A percentile compares a stretch with the other conserved stretches of the same genome.
phyloP scores from a whole-genome alignment of 2,329 filamentous ascomycete species.

The Aureobasidium sp. region DNA sequence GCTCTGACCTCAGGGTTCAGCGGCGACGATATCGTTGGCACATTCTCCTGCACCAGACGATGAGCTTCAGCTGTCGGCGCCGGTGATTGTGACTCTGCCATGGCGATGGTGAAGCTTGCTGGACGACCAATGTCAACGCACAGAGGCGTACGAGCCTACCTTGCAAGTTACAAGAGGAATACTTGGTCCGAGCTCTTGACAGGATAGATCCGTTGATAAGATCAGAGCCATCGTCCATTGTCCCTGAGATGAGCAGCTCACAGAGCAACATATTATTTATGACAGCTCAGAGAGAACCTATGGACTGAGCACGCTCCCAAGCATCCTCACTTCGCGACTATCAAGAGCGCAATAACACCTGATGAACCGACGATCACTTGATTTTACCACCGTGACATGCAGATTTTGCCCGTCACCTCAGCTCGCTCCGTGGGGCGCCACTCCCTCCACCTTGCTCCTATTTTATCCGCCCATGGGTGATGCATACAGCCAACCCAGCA shows the following conservation, averaged over 20 bases:
- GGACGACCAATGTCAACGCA: background rate
- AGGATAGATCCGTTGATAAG: constrained; percentile 9
- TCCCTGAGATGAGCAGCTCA: background rate
- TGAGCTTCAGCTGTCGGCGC: background rate
- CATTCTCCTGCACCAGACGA: constrained; percentile 50
- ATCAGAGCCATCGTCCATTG: background rate
- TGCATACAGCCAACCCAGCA: background rate
- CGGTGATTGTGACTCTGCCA: constrained; percentile 5
- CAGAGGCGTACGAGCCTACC: background rate
- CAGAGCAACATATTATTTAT: background rate
- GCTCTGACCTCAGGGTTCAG: constrained; percentile 58
- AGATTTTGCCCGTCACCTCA: background rate
- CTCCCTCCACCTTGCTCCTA: constrained; percentile 1
- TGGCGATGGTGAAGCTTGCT: background rate
- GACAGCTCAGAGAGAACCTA: background rate
- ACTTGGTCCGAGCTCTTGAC: background rate
- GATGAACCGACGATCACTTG: background rate
- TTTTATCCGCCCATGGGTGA: background rate
- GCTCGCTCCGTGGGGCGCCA: constrained; percentile 1
- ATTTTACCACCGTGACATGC: background rate
- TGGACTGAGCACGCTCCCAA: background rate
- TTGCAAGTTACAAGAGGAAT: background rate
- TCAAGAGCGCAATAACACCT: background rate
- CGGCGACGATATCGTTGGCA: constrained; percentile 64
- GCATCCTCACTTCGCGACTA: background rate